phyloP scores from a whole-genome alignment of 2,329 filamentous ascomycete genomes.

The Exophiala spinifera region DNA sequence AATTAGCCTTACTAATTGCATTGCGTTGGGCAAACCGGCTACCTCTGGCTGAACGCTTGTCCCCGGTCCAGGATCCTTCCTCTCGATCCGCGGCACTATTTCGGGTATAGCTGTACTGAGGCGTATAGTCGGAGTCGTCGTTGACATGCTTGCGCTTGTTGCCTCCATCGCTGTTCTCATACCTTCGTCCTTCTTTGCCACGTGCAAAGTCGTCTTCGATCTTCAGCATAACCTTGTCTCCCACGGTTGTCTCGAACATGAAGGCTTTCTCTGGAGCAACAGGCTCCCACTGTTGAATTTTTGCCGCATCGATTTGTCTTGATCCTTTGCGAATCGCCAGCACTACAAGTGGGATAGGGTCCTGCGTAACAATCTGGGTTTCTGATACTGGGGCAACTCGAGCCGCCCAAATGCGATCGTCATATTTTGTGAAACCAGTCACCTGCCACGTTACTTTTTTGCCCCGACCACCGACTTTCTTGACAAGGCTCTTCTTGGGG shows the following conservation, averaged over 20 bases:
- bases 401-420: slow-evolving; percentile 85
- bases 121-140: slow-evolving; percentile 46
- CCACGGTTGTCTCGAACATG: slow-evolving; percentile 77
- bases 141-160: slow-evolving; percentile 59
- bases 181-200: slow-evolving; percentile 6
- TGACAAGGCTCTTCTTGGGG: slow-evolving; percentile 67
- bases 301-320: slow-evolving; percentile 73
- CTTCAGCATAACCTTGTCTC: slow-evolving; percentile 78
- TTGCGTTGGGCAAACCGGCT: slow-evolving; percentile 20
- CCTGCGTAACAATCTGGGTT: slow-evolving; percentile 72
- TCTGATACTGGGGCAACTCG: slow-evolving; percentile 69
- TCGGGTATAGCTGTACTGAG: slow-evolving; percentile 37
- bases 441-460: slow-evolving; percentile 82
- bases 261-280: slow-evolving; percentile 68
- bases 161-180: slow-evolving; percentile 56
- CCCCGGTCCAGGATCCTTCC: slow-evolving; percentile 24
- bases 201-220: slow-evolving; percentile 61
- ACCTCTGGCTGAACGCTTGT: slow-evolving; percentile 7
- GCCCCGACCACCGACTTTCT: slow-evolving; percentile 83
- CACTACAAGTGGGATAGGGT: slow-evolving; percentile 73
- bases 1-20: slow-evolving; percentile 24
- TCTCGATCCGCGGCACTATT: slow-evolving; percentile 31
- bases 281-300: slow-evolving; percentile 80
- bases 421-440: slow-evolving; percentile 68
- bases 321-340: slow-evolving; percentile 74